Evolutionary conservation across 176 grass and related monocot genomes (phyloP).

Genomic region (Metroxylon sagu): DNA sequence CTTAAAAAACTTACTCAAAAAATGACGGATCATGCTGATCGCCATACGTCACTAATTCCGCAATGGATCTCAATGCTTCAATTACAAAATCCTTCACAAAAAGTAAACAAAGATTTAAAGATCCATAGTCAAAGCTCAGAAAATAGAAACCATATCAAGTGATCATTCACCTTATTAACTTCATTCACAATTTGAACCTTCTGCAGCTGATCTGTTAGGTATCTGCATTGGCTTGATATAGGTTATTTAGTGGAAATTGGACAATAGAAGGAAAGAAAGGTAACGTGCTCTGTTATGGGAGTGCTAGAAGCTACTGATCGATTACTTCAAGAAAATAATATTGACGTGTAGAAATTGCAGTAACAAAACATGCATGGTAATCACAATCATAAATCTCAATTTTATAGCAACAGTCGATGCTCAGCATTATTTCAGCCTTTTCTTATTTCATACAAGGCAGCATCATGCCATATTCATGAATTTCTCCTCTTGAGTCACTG

Average conservation of each 20-base stretch:
- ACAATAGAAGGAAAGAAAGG: conserved; percentile 22
- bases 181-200: conserved; percentile 87
- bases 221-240: conserved; percentile 34
- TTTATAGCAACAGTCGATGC: no score
- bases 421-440: no score
- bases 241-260: not conserved
- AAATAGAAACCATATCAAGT: not conserved
- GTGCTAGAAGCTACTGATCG: not conserved
- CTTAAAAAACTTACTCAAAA: conserved; percentile 70
- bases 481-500: no score
- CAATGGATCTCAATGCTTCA: conserved; percentile 94
- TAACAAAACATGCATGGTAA: no score
- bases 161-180: conserved; percentile 63
- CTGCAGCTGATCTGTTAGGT: conserved; percentile 91
- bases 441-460: no score
- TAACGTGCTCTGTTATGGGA: not conserved
- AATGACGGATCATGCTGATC: conserved; percentile 84
- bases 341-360: no score
- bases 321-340: no score
- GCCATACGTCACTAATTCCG: conserved; percentile 92
- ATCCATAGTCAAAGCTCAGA: conserved; percentile 21
- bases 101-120: conserved; percentile 11
- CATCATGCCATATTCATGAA: no score
- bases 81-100: conserved; percentile 84
- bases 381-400: no score